Conservation (phyloP, 2,329 filamentous ascomycete genomes). For the Tympanopsis confertula region DNA sequence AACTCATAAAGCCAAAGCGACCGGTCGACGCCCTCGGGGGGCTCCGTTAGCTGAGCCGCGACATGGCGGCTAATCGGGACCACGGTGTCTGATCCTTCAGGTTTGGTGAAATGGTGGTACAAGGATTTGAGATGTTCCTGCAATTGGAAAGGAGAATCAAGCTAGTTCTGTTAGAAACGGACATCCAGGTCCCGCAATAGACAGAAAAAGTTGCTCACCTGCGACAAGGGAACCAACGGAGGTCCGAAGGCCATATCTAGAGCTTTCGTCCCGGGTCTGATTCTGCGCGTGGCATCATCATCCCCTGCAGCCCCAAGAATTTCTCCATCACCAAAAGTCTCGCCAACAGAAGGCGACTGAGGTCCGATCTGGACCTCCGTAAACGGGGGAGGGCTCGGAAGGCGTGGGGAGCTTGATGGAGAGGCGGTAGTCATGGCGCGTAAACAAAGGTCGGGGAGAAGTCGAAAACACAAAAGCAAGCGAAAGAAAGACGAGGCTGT, state of each 20-base stretch:
- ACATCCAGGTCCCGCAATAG: neutral
- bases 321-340: slow-evolving; percentile 30
- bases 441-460: no score
- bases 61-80: slow-evolving; percentile 64
- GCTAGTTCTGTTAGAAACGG: slow-evolving; percentile 33
- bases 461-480: no score
- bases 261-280: slow-evolving; percentile 85
- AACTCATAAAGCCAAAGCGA: slow-evolving; percentile 96
- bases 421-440: slow-evolving; percentile 37
- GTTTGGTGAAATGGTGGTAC: slow-evolving; percentile 63
- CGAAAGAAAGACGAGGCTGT: no score
- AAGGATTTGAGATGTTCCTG: slow-evolving; percentile 94
- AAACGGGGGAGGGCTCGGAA: slow-evolving; percentile 87
- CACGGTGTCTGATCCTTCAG: slow-evolving; percentile 37
- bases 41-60: slow-evolving; percentile 64
- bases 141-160: slow-evolving; percentile 92
- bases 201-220: slow-evolving; percentile 41
- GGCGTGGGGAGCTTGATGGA: slow-evolving; percentile 71
- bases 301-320: slow-evolving; percentile 47
- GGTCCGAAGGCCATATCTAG: slow-evolving; percentile 87
- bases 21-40: slow-evolving; percentile 71
- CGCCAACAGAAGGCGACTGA: slow-evolving; percentile 41
- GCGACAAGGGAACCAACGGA: slow-evolving; percentile 71
- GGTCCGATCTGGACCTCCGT: slow-evolving; percentile 86
- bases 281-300: slow-evolving; percentile 63